A percentile compares a stretch with the other conserved stretches of the same genome.
These are phyloP conservation scores for Pythium guiyangense DNA, from an alignment of 352 stramenopile species.

Conservation along the genomic window DNA sequence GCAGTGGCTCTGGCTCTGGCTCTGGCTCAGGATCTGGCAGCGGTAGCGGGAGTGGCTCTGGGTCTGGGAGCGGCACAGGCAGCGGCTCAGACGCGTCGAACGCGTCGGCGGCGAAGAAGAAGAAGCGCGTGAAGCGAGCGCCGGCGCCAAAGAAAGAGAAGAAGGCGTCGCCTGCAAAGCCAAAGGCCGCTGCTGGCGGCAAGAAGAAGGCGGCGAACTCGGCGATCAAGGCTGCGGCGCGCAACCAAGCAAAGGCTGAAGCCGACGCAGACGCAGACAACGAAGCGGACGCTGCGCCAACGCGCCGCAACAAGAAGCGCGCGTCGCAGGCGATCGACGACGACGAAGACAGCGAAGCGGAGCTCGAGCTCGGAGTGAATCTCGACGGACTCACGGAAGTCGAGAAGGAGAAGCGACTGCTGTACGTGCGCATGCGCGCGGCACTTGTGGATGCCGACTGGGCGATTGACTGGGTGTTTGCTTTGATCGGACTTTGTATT, in stretches of 20 bases:
- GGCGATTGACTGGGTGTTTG: too few relatives aligned
- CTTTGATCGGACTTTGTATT: background rate
- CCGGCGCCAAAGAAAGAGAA: constrained; percentile 32
- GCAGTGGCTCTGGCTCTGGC: constrained; percentile 20
- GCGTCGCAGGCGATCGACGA: constrained; percentile 32
- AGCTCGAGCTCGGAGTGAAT: constrained; percentile 41
- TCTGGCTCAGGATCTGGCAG: constrained; percentile 20
- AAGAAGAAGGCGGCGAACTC: constrained; percentile 23
- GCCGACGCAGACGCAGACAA: constrained; percentile 53
- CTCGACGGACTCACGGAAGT: constrained; percentile 72
- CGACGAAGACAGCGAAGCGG: constrained; percentile 46
- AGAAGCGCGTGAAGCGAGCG: constrained; percentile 46
- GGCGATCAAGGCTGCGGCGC: constrained; percentile 26
- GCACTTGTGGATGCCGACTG: background rate
- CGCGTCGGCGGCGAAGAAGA: constrained; percentile 19
- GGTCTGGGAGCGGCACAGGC: constrained; percentile 22
- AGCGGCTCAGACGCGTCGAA: constrained; percentile 25
- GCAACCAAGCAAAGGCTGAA: constrained; percentile 37
- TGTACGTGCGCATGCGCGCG: constrained; percentile 53
- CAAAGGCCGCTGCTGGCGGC: constrained; percentile 15
- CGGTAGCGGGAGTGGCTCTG: constrained; percentile 23
- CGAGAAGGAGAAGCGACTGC: constrained; percentile 81
- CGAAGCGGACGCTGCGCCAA: constrained; percentile 36
- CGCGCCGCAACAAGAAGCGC: constrained; percentile 29
- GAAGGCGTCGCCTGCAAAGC: constrained; percentile 22